These are phyloP conservation scores for Ceratocystis destructans DNA, from an alignment of 2,329 filamentous ascomycete species.

Conservation along the genomic window DNA sequence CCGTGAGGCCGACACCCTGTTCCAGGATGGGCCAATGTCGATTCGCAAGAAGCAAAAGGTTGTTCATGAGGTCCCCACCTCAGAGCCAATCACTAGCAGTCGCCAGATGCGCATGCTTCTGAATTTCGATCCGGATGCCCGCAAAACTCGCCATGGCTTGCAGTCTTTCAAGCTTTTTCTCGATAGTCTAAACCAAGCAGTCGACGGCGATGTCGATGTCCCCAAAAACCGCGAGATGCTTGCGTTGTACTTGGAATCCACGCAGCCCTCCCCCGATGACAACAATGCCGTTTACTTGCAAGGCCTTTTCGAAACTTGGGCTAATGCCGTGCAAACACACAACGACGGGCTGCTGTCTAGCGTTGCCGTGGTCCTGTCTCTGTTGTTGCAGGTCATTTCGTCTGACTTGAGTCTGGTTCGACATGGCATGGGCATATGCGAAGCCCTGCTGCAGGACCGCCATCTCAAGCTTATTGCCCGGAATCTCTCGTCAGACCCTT, in stretches of 20 bases:
- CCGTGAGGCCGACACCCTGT: slow-evolving; percentile 30
- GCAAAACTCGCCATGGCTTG: slow-evolving; percentile 53
- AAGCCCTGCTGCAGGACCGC: slow-evolving; percentile 64
- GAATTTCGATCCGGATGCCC: slow-evolving; percentile 55
- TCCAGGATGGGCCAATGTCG: slow-evolving; percentile 22
- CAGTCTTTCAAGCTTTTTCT: slow-evolving; percentile 59
- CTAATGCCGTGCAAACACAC: slow-evolving; percentile 63
- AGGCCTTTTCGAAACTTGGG: slow-evolving; percentile 81
- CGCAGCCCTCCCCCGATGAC: slow-evolving; percentile 34
- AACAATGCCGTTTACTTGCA: slow-evolving; percentile 49
- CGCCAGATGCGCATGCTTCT: slow-evolving; percentile 57
- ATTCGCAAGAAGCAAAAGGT: slow-evolving; percentile 41
- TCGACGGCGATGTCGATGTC: slow-evolving; percentile 30
- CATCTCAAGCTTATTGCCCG: slow-evolving; percentile 70
- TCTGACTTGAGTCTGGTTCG: slow-evolving; percentile 58
- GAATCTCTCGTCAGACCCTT: slow-evolving; percentile 64
- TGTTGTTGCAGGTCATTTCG: slow-evolving; percentile 68
- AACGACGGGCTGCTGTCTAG: slow-evolving; percentile 71
- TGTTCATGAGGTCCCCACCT: slow-evolving; percentile 42
- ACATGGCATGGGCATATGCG: slow-evolving; percentile 64
- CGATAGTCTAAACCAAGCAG: slow-evolving; percentile 41
- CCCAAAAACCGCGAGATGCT: slow-evolving; percentile 45
- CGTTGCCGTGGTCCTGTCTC: slow-evolving; percentile 64
- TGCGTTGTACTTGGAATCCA: slow-evolving; percentile 50
- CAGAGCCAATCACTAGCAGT: slow-evolving; percentile 47